Percentiles rank a stretch among this genome's conserved stretches.
Conservation (phyloP, 1,284 basidiomycete genomes). For the Dichomitus squalens region DNA sequence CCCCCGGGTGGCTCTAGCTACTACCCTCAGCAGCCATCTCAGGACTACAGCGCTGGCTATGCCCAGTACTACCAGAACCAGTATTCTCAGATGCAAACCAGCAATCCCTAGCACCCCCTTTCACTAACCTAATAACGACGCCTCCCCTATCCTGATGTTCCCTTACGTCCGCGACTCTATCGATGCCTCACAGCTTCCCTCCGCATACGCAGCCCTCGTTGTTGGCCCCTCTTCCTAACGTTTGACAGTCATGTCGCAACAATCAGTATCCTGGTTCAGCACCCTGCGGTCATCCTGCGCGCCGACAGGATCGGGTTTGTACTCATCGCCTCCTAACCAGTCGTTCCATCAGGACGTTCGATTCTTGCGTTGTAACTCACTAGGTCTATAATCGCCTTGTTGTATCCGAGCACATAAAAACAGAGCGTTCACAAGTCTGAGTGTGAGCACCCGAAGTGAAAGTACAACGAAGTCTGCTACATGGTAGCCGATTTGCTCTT, state of each 20-base stretch:
- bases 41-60: constrained; percentile 50
- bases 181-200: constrained; percentile 9
- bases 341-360: constrained; percentile 4
- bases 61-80: constrained; percentile 37
- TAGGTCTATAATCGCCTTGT: constrained; percentile 17
- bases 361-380: constrained; percentile 19
- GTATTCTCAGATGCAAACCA: constrained; percentile 72
- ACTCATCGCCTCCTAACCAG: constrained; percentile 24
- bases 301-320: constrained; percentile 15
- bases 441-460: background rate
- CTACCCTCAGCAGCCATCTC: constrained; percentile 31
- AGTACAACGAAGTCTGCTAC: background rate
- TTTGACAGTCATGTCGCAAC: constrained; percentile 13
- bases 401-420: constrained; percentile 17
- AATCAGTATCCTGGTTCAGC: constrained; percentile 3
- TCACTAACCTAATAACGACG: constrained; percentile 33
- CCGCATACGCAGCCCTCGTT: constrained; percentile 12
- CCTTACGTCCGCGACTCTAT: constrained; percentile 16
- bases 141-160: constrained; percentile 1
- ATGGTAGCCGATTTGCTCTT: constrained; percentile 12
- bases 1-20: constrained; percentile 33
- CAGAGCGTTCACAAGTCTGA: background rate
- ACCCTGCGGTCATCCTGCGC: background rate
- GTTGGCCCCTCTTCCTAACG: constrained; percentile 6
- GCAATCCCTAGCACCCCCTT: constrained; percentile 50